Evolutionary conservation across 805 yeast genomes (phyloP).

Genomic region (Ogataea parapolymorpha): DNA sequence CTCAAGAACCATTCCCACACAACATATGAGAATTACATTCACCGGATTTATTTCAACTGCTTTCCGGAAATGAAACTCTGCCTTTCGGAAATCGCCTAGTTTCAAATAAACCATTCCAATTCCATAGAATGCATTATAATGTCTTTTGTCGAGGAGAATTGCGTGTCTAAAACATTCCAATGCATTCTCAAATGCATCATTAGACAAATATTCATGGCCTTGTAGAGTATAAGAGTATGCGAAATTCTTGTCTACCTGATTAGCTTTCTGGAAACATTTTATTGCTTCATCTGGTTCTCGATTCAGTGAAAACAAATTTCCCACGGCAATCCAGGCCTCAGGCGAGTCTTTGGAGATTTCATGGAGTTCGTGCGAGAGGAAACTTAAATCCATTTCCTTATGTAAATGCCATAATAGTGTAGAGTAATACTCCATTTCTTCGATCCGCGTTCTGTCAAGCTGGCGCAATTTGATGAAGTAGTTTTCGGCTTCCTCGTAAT

Average conservation of each 20-base stretch:
- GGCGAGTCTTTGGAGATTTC: constrained; percentile 61
- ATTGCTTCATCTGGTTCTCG: constrained; percentile 89
- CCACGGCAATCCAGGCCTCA: constrained; percentile 89
- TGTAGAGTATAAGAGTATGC: constrained; percentile 89
- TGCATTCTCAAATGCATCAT: constrained; percentile 89
- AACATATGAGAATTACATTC: constrained; percentile 84
- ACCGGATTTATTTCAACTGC: constrained; percentile 89
- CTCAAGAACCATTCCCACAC: constrained; percentile 91
- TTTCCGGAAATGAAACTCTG: constrained; percentile 81
- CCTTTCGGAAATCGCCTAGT: constrained; percentile 77
- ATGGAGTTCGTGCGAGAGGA: constrained; percentile 74
- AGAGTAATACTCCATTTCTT: constrained; percentile 89
- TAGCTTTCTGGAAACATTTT: constrained; percentile 78
- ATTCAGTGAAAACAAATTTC: constrained; percentile 79
- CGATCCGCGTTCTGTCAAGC: constrained; percentile 71
- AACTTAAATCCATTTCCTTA: constrained; percentile 73
- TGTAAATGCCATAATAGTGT: constrained; percentile 92
- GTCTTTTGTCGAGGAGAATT: constrained; percentile 70
- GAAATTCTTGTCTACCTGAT: constrained; percentile 54
- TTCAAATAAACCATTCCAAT: constrained; percentile 91
- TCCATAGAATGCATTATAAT: constrained; percentile 94
- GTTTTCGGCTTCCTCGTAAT: constrained; percentile 71
- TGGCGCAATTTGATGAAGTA: constrained; percentile 61
- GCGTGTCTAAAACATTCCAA: constrained; percentile 79
- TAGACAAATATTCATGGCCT: constrained; percentile 88